Percentiles rank a stretch among this genome's conserved stretches.
Evolutionary conservation across 2,329 filamentous ascomycete genomes (phyloP).

Genomic region (Davidsoniella neocaledoniae): DNA sequence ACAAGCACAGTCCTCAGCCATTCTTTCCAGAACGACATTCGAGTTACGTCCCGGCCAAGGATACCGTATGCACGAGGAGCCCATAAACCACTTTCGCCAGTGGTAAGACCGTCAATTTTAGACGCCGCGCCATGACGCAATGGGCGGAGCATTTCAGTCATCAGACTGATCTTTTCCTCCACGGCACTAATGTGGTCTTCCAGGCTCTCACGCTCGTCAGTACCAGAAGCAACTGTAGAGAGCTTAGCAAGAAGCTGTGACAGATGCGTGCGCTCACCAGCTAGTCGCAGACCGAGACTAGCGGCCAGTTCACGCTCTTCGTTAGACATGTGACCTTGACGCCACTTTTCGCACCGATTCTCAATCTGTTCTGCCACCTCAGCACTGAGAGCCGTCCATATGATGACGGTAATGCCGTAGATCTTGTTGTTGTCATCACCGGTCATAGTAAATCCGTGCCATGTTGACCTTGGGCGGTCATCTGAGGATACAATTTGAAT

Average conservation of each 20-base stretch:
- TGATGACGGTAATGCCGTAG: conserved; percentile 77
- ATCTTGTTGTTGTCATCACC: conserved; percentile 80
- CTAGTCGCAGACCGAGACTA: conserved; percentile 76
- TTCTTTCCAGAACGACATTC: conserved; percentile 94
- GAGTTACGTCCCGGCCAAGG: conserved; percentile 63
- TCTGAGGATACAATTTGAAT: conserved; percentile 94
- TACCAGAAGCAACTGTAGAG: conserved; percentile 64
- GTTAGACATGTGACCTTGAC: conserved; percentile 71
- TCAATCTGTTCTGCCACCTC: conserved; percentile 73
- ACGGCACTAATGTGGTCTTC: conserved; percentile 92
- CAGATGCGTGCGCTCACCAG: conserved; percentile 72
- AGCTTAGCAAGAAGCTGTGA: conserved; percentile 75
- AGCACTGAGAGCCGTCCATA: conserved; percentile 78
- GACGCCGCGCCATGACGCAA: conserved; percentile 87
- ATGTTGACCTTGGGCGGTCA: conserved; percentile 83
- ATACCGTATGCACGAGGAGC: conserved; percentile 87
- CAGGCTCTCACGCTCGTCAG: conserved; percentile 60
- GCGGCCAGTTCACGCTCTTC: conserved; percentile 84
- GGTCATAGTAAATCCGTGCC: conserved; percentile 99
- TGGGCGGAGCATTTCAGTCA: conserved; percentile 88
- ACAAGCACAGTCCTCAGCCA: conserved; percentile 91
- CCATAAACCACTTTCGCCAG: conserved; percentile 92
- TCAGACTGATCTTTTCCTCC: conserved; percentile 91
- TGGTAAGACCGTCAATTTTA: conserved; percentile 91
- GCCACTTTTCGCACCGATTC: conserved; percentile 67